Conservation (phyloP, 2,329 filamentous ascomycete species). For the Sporothrix phasma region DNA sequence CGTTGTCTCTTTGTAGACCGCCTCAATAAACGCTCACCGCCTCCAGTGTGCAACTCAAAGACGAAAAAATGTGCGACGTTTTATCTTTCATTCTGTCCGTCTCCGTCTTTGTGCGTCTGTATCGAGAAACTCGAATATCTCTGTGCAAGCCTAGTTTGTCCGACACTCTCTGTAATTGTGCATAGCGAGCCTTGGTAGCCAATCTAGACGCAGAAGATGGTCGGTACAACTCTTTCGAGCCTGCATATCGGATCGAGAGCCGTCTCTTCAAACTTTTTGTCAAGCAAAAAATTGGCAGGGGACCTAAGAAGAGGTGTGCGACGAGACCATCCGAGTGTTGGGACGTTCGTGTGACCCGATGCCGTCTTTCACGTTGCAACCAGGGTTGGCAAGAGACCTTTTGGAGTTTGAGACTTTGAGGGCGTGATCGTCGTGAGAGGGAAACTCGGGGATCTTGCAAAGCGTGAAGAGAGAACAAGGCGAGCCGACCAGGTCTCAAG, state of each 20-base stretch:
- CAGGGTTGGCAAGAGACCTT: not conserved
- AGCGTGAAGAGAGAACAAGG: not conserved
- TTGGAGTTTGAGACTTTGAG: not conserved
- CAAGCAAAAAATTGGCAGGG: not conserved
- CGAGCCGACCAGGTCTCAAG: not conserved
- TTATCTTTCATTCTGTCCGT: not conserved
- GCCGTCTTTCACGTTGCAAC: slow-evolving; percentile 6
- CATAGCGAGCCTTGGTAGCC: not conserved
- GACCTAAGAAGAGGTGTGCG: not conserved
- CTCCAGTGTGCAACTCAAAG: slow-evolving; percentile 6
- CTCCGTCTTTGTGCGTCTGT: not conserved
- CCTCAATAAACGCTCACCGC: slow-evolving; percentile 8
- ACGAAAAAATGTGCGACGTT: not conserved
- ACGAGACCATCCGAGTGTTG: slow-evolving; percentile 3
- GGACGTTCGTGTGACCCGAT: slow-evolving; percentile 12
- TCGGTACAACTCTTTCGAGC: not conserved
- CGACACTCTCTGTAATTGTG: not conserved
- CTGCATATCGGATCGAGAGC: not conserved
- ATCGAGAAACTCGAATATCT: not conserved
- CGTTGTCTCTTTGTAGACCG: not conserved
- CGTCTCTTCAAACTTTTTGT: too few relatives aligned
- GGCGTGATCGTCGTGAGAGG: not conserved
- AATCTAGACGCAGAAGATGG: not conserved
- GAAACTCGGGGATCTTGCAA: not conserved
- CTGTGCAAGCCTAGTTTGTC: not conserved